phyloP scores from a whole-genome alignment of 306 rosid species.

The Prosopis cineraria region DNA sequence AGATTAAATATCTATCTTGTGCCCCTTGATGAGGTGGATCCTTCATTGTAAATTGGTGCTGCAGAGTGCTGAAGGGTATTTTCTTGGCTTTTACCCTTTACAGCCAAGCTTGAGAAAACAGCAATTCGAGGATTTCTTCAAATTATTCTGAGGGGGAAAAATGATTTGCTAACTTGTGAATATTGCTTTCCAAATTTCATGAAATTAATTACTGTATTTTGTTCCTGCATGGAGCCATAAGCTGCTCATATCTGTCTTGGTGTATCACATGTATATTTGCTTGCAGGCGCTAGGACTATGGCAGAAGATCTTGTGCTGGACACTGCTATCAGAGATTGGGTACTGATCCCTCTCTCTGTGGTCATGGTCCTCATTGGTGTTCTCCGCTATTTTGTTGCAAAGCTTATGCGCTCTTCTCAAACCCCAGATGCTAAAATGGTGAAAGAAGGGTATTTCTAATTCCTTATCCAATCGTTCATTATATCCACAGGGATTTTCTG shows the following conservation, averaged over 20 bases:
- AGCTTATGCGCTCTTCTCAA: constrained; percentile 89
- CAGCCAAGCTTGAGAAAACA: neutral
- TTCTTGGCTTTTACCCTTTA: neutral
- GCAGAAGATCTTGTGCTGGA: constrained; percentile 98
- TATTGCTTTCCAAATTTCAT: neutral
- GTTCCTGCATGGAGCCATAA: neutral
- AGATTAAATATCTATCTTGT: neutral
- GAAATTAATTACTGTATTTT: neutral
- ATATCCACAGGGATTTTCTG: neutral
- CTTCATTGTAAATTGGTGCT: neutral
- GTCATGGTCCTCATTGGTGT: constrained; percentile 99
- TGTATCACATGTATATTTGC: neutral
- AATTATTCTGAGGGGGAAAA: neutral
- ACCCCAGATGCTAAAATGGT: constrained; percentile 86
- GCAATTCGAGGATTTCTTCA: neutral
- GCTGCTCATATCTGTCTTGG: neutral
- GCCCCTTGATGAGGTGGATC: neutral
- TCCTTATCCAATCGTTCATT: constrained; percentile 1
- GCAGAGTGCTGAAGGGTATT: neutral
- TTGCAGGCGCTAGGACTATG: constrained; percentile 48
- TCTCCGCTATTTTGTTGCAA: constrained; percentile 90
- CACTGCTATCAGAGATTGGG: constrained; percentile 99
- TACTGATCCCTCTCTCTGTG: constrained; percentile 92
- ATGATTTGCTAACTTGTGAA: neutral
- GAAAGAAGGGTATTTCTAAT: constrained; percentile 73